phyloP scores from a whole-genome alignment of 805 yeast genomes.

The Spathaspora gorwiae region DNA sequence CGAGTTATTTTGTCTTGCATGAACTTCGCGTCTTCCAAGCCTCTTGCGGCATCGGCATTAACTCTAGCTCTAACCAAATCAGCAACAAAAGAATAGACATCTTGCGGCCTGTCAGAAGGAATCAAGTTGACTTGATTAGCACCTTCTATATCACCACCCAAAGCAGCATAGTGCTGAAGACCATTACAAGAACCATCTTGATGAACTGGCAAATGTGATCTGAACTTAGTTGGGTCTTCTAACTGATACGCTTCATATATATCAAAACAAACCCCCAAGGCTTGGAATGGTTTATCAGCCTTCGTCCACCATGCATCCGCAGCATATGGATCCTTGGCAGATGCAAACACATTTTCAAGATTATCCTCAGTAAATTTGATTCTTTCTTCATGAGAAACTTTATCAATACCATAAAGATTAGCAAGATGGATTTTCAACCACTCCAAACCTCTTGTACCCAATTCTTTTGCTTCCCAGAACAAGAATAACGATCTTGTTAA shows the following conservation, averaged over 20 bases:
- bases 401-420: conserved; percentile 71
- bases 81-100: conserved; percentile 72
- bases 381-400: conserved; percentile 63
- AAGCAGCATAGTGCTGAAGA: conserved; percentile 80
- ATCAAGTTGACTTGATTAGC: conserved; percentile 73
- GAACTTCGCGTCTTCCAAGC: conserved; percentile 49
- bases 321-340: conserved; percentile 60
- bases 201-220: conserved; percentile 75
- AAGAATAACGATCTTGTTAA: conserved; percentile 65
- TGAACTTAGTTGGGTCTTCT: conserved; percentile 58
- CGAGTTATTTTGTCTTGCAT: conserved; percentile 66
- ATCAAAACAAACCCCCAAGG: conserved; percentile 66
- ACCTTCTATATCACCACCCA: conserved; percentile 82
- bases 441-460: conserved; percentile 59
- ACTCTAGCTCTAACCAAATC: conserved; percentile 54
- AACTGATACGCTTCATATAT: conserved; percentile 55
- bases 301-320: conserved; percentile 61
- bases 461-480: conserved; percentile 72
- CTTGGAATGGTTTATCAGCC: conserved; percentile 86
- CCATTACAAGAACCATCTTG: conserved; percentile 90
- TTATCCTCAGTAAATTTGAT: conserved; percentile 54
- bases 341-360: conserved; percentile 48
- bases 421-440: conserved; percentile 79
- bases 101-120: conserved; percentile 71
- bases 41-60: conserved; percentile 48